Evolutionary conservation across 73 alveolate species (phyloP), one percentile per base, ranked within the genome.

Genomic region (Blepharisma stoltei): DNA sequence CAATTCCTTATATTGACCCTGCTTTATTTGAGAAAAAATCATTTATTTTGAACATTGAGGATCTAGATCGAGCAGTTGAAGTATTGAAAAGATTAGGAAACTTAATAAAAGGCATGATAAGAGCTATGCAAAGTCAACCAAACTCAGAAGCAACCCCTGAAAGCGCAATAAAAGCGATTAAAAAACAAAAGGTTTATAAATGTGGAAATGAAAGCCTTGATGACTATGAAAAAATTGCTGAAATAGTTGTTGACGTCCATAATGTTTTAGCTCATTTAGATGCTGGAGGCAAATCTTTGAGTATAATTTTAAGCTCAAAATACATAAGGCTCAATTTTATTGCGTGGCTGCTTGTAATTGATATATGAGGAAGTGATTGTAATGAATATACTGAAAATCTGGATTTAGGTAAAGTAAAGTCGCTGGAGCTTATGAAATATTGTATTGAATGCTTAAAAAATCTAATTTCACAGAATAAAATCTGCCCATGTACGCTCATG

Each of bases 281-380:
- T 60, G 76, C 76, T 21, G 76, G 76, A 21, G 76, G 76, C 0
- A 20, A 60, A 60, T 21, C n/a, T 20, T 37, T 60, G 49, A 60
- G 55, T 60, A 25, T 11, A 21, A 14, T 60, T 25, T 60, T 25
- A 14, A 21, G 37, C 20, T n/a, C 14, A 11, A 60, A 60, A 60
- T 11, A 60, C 3, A 25, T 11, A 60, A 14, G n/a, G 21, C 52
- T 25, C 0, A 9, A 9, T 25, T 21, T 60, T n/a, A 25, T 11
- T 11, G 21, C 52, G 14, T 60, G 76, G 76, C 41, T 60, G 14
- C 1, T 60, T 0, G 41, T 20, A 1, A 9, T 60, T 60, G 41
- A 25, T 37, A 27, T 60, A 60, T 60, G 76, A 27, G 76, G 76
- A 9, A 60, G 76, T 60, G 41, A 32, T 32, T 32, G 41, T 32